Evolutionary conservation across 768 basidiomycete species (phyloP).

Genomic region (Tulasnella sp.): DNA sequence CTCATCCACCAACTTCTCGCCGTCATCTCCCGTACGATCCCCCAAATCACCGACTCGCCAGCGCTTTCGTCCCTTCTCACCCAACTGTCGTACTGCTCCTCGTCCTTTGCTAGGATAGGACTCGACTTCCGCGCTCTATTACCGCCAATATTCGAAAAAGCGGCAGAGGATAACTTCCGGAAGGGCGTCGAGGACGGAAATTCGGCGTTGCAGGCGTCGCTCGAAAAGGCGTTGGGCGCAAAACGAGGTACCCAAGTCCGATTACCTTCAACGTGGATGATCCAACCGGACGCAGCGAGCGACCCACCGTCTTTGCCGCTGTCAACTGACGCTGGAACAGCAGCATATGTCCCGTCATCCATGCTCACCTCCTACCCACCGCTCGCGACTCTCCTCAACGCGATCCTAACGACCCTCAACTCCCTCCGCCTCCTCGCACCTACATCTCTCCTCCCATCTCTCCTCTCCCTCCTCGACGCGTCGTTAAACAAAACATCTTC

Average conservation of each 20-base stretch:
- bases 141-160: conserved; percentile 58
- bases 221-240: conserved; percentile 27
- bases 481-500: conserved; percentile 37
- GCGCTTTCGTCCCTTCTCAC: conserved; percentile 80
- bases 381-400: conserved; percentile 68
- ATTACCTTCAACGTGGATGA: conserved; percentile 32
- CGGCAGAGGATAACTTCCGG: conserved; percentile 55
- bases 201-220: conserved; percentile 26
- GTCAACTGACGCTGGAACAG: conserved; percentile 22
- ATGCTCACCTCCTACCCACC: conserved; percentile 69
- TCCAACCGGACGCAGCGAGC: conserved; percentile 29
- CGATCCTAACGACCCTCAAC: conserved; percentile 69
- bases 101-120: conserved; percentile 87
- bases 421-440: conserved; percentile 78
- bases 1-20: conserved; percentile 65
- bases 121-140: conserved; percentile 81
- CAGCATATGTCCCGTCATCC: conserved; percentile 61
- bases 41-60: conserved; percentile 50
- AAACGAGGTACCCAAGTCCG: conserved; percentile 31
- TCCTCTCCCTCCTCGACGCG: conserved; percentile 50
- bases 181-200: conserved; percentile 47
- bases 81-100: conserved; percentile 89
- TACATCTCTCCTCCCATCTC: conserved; percentile 47
- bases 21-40: conserved; percentile 57
- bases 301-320: conserved; percentile 25